Base-by-base conservation (phyloP, 2,329 filamentous ascomycete species). In the Teratosphaeria gauchensis region DNA sequence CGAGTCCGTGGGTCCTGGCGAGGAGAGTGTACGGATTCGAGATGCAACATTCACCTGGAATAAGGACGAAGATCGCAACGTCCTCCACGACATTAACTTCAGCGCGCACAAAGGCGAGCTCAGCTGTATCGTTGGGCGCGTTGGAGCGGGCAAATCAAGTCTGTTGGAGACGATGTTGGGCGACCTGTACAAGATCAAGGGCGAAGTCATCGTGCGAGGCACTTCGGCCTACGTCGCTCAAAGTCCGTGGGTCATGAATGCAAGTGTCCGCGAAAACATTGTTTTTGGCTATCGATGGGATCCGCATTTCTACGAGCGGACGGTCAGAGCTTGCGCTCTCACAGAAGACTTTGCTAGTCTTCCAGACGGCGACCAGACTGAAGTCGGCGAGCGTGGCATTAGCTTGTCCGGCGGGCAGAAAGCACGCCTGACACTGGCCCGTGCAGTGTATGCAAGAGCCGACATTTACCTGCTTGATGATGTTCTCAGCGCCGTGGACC, bases 321-420 rank as follows among this genome's bases (percentile, higher is more conserved):
- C 92, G 0, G 81, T 99, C 55, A 86, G 90, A 71, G 92, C 94
- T 48, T 99, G 95, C 72, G 94, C 94, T 53, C 79, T 99, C 35
- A 71, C 87, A 5, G 92, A 96, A 65, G 94, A 99, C 71, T 96
- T 99, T 74, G 83, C 86, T 53, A 90, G 90, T 66, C 82, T 99
- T 54, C 94, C 94, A 2, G 94, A 99, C 71, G 94, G 95, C 31
- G 95, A 99, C 69, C 89, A 95, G 72, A 99, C 94, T 0, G 88
- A 96, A 68, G 95, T 99, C 42, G 94, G 94, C 59, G 95, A 99
- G 76, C 87, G 94, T 63, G 94, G 94, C 48, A 99, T 99, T 59
- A 97, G 92, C 2, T 78, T 99, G 28, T 96, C 92, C 63, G 92
- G 92, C 64, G 94, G 95, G 5, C 94, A 99, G 72, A 99, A 96